Conservation (phyloP, 2,329 filamentous ascomycete genomes). For the Aspergillaceae sp. region DNA sequence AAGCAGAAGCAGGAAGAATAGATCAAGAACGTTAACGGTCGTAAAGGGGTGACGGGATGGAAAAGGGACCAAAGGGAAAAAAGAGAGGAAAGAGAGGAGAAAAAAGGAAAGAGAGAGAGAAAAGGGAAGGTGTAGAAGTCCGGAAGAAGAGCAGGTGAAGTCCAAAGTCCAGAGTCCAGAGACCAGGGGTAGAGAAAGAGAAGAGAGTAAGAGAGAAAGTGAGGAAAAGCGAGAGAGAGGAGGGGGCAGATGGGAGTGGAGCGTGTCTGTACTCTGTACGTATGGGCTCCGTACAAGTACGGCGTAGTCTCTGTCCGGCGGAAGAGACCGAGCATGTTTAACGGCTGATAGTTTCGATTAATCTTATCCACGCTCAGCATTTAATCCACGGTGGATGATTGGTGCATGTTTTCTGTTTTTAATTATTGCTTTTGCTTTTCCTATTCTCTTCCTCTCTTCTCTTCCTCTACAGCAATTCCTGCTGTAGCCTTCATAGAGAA, state of each 20-base stretch:
- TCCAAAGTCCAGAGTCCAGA: no score
- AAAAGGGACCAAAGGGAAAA: slow-evolving; percentile 4
- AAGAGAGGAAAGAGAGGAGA: slow-evolving; percentile 5
- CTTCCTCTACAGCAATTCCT: no score
- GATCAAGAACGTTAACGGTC: neutral
- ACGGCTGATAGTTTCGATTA: no score
- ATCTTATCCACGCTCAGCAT: no score
- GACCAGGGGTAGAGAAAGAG: slow-evolving; percentile 3
- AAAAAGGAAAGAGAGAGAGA: slow-evolving; percentile 1
- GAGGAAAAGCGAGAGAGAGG: slow-evolving; percentile 1
- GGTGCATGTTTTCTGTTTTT: no score
- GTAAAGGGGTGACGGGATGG: slow-evolving; percentile 5
- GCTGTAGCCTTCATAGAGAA: no score
- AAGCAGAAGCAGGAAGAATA: slow-evolving; percentile 4
- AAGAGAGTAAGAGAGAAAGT: slow-evolving; percentile 4
- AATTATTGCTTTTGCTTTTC: no score
- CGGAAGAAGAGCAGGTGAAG: neutral
- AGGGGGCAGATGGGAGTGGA: slow-evolving; percentile 18
- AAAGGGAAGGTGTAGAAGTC: slow-evolving; percentile 3
- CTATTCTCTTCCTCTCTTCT: no score
- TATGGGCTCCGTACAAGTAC: no score
- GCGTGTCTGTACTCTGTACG: slow-evolving; percentile 4
- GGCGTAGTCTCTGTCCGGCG: slow-evolving; percentile 5
- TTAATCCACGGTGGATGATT: no score
- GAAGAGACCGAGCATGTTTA: slow-evolving; percentile 21